Evolutionary conservation across 768 basidiomycete species (phyloP), one percentile per base, ranked within the genome.

Genomic region (Tephrocybe sp.): DNA sequence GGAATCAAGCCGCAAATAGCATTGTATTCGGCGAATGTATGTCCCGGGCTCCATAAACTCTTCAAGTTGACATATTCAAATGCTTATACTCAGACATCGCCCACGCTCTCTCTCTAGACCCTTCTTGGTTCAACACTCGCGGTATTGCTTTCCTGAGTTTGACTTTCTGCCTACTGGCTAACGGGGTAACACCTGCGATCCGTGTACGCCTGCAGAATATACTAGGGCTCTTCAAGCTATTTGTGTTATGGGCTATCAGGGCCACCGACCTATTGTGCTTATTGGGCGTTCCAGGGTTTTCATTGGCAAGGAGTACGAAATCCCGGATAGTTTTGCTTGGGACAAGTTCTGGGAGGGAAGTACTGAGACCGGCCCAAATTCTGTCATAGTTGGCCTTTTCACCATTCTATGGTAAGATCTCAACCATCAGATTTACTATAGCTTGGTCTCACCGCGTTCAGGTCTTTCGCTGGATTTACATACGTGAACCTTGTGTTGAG

Each of bases 401-500:
- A 83, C 76, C 55, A 82, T 88, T 33, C 81, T 86, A 20, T 89
- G 87, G 86, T 85, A 46, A 11, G 70, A 30, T 36, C 34, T 53
- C 40, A 15, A 36, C 8, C 4, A 10, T 36, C 15, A 7, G 34
- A 7, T 10, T 12, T n/a, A n/a, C 34, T 4, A n/a, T 36, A 7
- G 34, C 36, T 51, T 4, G 57, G 20, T 36, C 34, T 40, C 46
- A 9, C 28, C 33, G 12, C 46, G n/a, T 20, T 9, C 40, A 87
- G 86, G 86, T 82, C 84, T 0, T 86, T 81, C 61, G 74, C 78
- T 40, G 88, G 88, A 0, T 90, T 87, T 62, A 78, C 81, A 4
- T 86, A 84, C 48, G 85, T 85, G 14, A 88, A 89, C 61, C 87
- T 86, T 56, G 83, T 81, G 0, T 69, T 89, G 9, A 85, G 84